These are phyloP conservation scores for Spongispora temasekensis DNA, from an alignment of 1,284 basidiomycete genomes.

Conservation along the genomic window DNA sequence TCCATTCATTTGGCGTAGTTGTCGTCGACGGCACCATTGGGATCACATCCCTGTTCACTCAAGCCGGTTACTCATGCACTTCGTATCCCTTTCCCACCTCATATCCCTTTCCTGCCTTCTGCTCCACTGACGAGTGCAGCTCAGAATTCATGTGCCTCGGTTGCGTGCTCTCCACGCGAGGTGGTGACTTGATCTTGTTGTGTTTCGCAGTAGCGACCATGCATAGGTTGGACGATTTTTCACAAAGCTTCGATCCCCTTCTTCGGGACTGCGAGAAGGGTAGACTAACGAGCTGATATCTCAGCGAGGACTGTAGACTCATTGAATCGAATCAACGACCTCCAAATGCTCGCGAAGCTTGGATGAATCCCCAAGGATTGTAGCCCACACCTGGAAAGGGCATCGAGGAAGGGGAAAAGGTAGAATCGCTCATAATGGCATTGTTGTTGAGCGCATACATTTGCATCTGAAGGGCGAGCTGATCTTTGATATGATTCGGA, in stretches of 20 bases:
- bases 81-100: conserved; percentile 53
- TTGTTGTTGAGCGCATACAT: conserved; percentile 67
- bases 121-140: conserved; percentile 55
- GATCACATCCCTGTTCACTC: conserved; percentile 40
- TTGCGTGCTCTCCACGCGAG: conserved; percentile 77
- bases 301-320: conserved; percentile 73
- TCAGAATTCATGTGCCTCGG: conserved; percentile 80
- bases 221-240: conserved; percentile 40
- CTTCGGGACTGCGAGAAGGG: conserved; percentile 44
- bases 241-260: conserved; percentile 39
- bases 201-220: conserved; percentile 25
- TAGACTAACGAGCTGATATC: conserved; percentile 65
- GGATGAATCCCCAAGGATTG: conserved; percentile 67
- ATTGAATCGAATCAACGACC: conserved; percentile 39
- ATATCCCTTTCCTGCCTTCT: conserved; percentile 59
- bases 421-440: conserved; percentile 63
- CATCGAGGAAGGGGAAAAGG: conserved; percentile 69
- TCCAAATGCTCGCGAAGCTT: conserved; percentile 50
- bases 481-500: conserved; percentile 61
- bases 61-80: conserved; percentile 39
- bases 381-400: conserved; percentile 42
- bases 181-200: conserved; percentile 54
- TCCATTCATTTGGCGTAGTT: conserved; percentile 74
- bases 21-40: conserved; percentile 34
- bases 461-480: conserved; percentile 70